Conservation (phyloP, 345 rosid species). For the Eucalyptus regnans region DNA sequence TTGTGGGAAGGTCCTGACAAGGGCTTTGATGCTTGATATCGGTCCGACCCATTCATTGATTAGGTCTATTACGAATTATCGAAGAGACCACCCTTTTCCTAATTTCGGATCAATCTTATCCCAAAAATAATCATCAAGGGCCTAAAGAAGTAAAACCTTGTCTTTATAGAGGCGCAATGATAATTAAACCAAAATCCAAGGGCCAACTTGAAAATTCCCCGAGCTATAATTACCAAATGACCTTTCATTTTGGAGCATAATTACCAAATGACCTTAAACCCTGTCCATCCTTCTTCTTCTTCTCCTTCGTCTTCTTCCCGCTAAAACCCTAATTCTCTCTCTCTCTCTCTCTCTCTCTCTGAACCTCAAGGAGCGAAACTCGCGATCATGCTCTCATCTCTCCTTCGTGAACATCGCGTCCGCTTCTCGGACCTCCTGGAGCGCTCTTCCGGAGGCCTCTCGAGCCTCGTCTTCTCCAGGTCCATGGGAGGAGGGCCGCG, state of each 20-base stretch:
- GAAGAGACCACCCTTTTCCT: not conserved
- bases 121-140: not conserved
- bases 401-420: not conserved
- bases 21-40: not conserved
- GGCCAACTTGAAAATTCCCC: not conserved
- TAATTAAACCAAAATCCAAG: not conserved
- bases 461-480: slow-evolving; percentile 20
- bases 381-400: not conserved
- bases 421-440: not conserved
- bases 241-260: not conserved
- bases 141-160: not conserved
- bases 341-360: not conserved
- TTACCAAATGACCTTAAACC: not conserved
- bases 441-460: slow-evolving; percentile 2
- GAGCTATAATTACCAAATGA: not conserved
- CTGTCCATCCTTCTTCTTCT: not conserved
- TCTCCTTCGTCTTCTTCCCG: not conserved
- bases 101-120: not conserved
- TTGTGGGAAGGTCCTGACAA: not conserved
- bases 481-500: slow-evolving; percentile 96
- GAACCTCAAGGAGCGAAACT: not conserved
- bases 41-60: not conserved
- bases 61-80: not conserved
- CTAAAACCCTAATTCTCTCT: slow-evolving; percentile 7
- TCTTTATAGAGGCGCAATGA: not conserved